Percentiles rank a stretch among this genome's conserved stretches.
These are phyloP conservation scores for Aspergillus haitiensis DNA, from an alignment of 495 filamentous ascomycete genomes.

Conservation along the genomic window DNA sequence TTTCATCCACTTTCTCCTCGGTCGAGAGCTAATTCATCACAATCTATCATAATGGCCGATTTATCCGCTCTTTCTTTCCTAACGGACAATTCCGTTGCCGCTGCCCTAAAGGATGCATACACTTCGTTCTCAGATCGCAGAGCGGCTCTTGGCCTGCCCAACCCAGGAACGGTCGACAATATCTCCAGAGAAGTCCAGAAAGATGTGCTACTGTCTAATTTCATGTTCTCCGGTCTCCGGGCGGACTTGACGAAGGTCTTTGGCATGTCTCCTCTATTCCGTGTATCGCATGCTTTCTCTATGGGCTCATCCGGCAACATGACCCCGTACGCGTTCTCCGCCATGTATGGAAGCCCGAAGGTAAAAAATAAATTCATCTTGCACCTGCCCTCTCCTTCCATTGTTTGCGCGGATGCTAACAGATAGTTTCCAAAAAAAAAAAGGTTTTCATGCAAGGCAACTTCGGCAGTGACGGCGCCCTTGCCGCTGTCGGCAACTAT, in stretches of 20 bases:
- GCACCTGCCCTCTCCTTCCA: not conserved
- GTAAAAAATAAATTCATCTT: conserved; percentile 52
- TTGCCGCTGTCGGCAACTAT: conserved; percentile 85
- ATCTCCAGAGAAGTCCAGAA: conserved; percentile 90
- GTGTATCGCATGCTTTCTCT: conserved; percentile 93
- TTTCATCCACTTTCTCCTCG: not conserved
- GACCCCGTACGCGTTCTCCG: conserved; percentile 91
- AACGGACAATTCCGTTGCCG: conserved; percentile 67
- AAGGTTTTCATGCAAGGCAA: conserved; percentile 95
- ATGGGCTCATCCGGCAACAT: conserved; percentile 79
- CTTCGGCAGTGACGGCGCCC: conserved; percentile 81
- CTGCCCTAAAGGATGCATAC: conserved; percentile 74
- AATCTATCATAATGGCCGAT: conserved; percentile 43
- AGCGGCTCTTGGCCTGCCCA: conserved; percentile 80
- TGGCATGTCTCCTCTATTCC: conserved; percentile 89
- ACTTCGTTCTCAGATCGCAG: conserved; percentile 79
- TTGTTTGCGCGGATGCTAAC: not conserved
- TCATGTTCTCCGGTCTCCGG: conserved; percentile 90
- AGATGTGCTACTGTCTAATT: conserved; percentile 91
- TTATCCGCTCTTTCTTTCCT: conserved; percentile 64
- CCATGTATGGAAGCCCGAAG: conserved; percentile 87
- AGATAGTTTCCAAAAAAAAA: conserved; percentile 8
- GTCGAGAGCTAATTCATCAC: conserved; percentile 11
- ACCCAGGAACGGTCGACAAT: conserved; percentile 90
- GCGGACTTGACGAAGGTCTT: conserved; percentile 96